phyloP scores from a whole-genome alignment of 1,284 basidiomycete species.

The Cryptococcus sp. region DNA sequence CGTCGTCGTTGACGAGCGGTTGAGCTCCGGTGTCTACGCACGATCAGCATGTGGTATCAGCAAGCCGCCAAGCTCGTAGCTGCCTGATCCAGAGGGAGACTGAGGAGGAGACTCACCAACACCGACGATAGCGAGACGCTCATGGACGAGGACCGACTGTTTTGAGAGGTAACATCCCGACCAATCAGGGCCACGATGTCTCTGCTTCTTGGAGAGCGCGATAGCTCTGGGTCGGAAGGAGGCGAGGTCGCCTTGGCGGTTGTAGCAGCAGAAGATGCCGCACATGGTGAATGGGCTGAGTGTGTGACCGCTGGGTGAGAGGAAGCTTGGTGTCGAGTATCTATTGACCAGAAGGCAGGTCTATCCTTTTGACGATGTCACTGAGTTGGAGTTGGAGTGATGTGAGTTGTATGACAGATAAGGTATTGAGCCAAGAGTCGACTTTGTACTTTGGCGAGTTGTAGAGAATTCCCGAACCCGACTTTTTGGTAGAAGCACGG shows the following conservation, averaged over 20 bases:
- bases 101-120: slow-evolving; percentile 69
- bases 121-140: slow-evolving; percentile 94
- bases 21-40: slow-evolving; percentile 89
- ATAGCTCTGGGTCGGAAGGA: slow-evolving; percentile 72
- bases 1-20: slow-evolving; percentile 85
- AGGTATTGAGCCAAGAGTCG: neutral
- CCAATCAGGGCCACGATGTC: slow-evolving; percentile 96
- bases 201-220: slow-evolving; percentile 80
- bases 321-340: too few relatives aligned
- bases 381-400: too few relatives aligned
- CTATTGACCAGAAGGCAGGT: too few relatives aligned
- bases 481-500: slow-evolving; percentile 5
- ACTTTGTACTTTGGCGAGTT: too few relatives aligned
- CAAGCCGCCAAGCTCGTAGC: neutral
- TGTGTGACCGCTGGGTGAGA: neutral
- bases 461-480: neutral
- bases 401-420: too few relatives aligned
- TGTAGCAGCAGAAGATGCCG: slow-evolving; percentile 81
- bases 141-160: slow-evolving; percentile 79
- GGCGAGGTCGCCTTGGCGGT: slow-evolving; percentile 71
- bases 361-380: too few relatives aligned
- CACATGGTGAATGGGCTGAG: slow-evolving; percentile 63
- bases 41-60: neutral
- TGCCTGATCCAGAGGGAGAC: neutral
- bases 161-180: slow-evolving; percentile 86